These are phyloP conservation scores for Inonotus obliquus DNA, from an alignment of 1,284 basidiomycete genomes.

Conservation along the genomic window DNA sequence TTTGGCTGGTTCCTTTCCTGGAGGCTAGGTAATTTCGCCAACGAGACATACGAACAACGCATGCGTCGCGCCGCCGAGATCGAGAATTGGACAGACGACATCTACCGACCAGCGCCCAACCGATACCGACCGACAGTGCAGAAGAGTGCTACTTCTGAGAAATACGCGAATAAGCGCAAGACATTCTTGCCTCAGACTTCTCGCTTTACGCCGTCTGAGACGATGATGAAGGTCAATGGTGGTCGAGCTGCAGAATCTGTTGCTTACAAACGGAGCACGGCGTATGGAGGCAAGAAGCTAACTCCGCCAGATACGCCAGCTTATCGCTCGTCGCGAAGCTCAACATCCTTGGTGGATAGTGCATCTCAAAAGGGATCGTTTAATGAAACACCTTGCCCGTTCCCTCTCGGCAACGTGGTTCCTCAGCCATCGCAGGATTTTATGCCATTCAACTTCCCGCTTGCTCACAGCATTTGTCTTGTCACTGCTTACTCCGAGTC, in stretches of 20 bases:
- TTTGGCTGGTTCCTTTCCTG: conserved; percentile 98
- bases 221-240: conserved; percentile 53
- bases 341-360: conserved; percentile 64
- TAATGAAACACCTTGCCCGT: conserved; percentile 76
- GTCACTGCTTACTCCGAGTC: conserved; percentile 99
- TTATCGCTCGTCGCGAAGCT: conserved; percentile 74
- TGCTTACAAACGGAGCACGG: conserved; percentile 55
- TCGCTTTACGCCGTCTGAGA: conserved; percentile 82
- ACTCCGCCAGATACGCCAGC: conserved; percentile 76
- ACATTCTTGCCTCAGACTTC: conserved; percentile 79
- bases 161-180: conserved; percentile 47
- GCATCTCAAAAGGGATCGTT: conserved; percentile 43
- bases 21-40: conserved; percentile 89
- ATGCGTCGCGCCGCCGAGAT: conserved; percentile 89
- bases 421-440: conserved; percentile 90
- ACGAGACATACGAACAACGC: conserved; percentile 92
- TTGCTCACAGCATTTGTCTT: conserved; percentile 91
- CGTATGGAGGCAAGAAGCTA: conserved; percentile 47
- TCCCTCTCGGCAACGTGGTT: conserved; percentile 87
- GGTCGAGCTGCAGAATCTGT: conserved; percentile 62
- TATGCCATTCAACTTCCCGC: conserved; percentile 94
- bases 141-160: conserved; percentile 56
- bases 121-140: conserved; percentile 87
- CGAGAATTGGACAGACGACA: conserved; percentile 95
- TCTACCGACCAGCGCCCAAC: conserved; percentile 91